Percentiles rank a stretch among this genome's conserved stretches.
Evolutionary conservation across 208 protist species (phyloP).

Genomic region (Naegleria gruberi): DNA sequence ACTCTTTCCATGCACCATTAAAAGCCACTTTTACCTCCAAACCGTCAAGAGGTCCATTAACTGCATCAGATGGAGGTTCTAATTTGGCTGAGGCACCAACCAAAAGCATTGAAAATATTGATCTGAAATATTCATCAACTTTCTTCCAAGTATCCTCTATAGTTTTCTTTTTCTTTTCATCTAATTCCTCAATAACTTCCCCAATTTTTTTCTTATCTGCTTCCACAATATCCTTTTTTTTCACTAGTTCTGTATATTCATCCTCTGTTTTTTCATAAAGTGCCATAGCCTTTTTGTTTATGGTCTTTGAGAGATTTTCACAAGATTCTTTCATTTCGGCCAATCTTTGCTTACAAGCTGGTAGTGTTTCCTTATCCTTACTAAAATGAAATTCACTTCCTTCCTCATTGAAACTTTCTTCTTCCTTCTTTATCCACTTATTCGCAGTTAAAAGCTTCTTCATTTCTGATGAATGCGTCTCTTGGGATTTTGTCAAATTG

Average conservation of each 20-base stretch:
- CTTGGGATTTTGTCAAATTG: neutral
- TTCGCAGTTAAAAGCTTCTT: neutral
- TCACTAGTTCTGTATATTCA: conserved; percentile 90
- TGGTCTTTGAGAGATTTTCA: conserved; percentile 49
- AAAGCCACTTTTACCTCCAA: conserved; percentile 90
- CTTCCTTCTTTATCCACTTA: neutral
- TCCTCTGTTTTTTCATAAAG: conserved; percentile 86
- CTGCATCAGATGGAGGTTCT: conserved; percentile 67
- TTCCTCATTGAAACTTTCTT: conserved; percentile 44
- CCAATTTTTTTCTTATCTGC: conserved; percentile 93
- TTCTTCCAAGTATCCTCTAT: conserved; percentile 87
- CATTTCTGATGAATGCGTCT: neutral
- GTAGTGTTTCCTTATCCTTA: neutral
- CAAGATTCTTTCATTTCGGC: conserved; percentile 29
- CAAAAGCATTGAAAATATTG: conserved; percentile 93
- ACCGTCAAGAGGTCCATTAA: conserved; percentile 62
- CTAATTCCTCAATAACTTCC: conserved; percentile 88
- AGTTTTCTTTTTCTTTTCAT: conserved; percentile 94
- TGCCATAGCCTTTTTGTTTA: conserved; percentile 84
- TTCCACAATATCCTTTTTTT: conserved; percentile 80
- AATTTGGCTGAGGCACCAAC: conserved; percentile 80
- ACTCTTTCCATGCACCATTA: conserved; percentile 93
- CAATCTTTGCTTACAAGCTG: conserved; percentile 3
- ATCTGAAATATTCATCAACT: conserved; percentile 90
- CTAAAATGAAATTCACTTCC: conserved; percentile 42